A percentile compares a stretch with the other conserved stretches of the same genome.
Conservation (phyloP, 2,329 filamentous ascomycete species). For the Metarhizium anisopliae region DNA sequence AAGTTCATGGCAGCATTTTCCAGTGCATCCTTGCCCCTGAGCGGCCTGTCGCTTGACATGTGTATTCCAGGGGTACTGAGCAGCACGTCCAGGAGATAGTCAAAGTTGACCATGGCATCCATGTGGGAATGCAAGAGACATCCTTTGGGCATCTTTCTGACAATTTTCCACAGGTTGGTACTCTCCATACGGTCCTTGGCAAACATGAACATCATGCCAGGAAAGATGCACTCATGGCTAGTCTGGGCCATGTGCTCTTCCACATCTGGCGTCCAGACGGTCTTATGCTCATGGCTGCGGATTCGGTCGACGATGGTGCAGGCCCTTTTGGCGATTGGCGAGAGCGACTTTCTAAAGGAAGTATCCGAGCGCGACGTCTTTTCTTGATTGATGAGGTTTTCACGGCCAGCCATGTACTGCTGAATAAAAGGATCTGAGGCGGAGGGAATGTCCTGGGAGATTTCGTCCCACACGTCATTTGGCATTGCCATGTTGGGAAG, state of each 20-base stretch:
- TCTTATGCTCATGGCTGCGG: slow-evolving; percentile 64
- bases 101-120: slow-evolving; percentile 84
- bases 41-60: slow-evolving; percentile 49
- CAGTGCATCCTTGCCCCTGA: slow-evolving; percentile 44
- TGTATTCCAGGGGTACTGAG: slow-evolving; percentile 67
- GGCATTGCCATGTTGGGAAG: slow-evolving; percentile 29
- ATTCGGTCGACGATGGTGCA: slow-evolving; percentile 74
- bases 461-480: slow-evolving; percentile 51
- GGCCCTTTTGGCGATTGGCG: slow-evolving; percentile 69
- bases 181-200: slow-evolving; percentile 80
- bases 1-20: slow-evolving; percentile 53
- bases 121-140: slow-evolving; percentile 78
- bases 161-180: slow-evolving; percentile 77
- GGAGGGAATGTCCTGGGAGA: slow-evolving; percentile 46
- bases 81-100: slow-evolving; percentile 66
- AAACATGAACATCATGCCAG: slow-evolving; percentile 88
- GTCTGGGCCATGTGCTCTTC: slow-evolving; percentile 60
- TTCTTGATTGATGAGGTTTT: slow-evolving; percentile 71
- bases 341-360: slow-evolving; percentile 64
- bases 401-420: slow-evolving; percentile 69
- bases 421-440: slow-evolving; percentile 67
- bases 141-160: slow-evolving; percentile 83
- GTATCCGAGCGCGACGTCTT: slow-evolving; percentile 68
- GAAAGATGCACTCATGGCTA: slow-evolving; percentile 58
- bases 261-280: slow-evolving; percentile 66